Base-by-base conservation (phyloP, 208 protist genomes). In the Leishmania aethiopica region DNA sequence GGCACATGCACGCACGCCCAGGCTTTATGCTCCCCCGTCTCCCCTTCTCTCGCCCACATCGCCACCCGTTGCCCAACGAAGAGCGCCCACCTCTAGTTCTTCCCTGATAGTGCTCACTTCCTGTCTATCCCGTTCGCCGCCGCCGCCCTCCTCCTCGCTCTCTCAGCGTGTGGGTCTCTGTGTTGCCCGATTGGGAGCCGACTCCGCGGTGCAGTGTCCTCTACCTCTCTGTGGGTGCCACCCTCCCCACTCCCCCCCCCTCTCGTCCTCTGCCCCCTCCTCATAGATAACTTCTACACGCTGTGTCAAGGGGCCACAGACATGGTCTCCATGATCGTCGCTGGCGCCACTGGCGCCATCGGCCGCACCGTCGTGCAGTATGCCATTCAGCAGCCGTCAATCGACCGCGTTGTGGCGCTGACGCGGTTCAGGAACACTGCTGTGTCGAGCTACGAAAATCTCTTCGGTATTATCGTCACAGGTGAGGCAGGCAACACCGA, bases 301-400 rank as follows among this genome's bases (percentile, higher is more conserved):
- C 62, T 37, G 62, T 67, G 32, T 11, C 70, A 37, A 10, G 11
- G 51, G 15, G 8, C 42, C 2, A 32, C 42, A 74, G 28, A 7
- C 57, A 88, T 88, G 79, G 84, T 87, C 32, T 94, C 93, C 10
- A 64, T 95, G 4, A 87, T 96, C 77, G 90, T 96, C 11, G 93
- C 93, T 32, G 93, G 93, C 19, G 87, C 90, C 42, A 95, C 93
- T 42, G 93, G 93, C 5, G 92, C 92, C 0, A 92, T 96, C 80
- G 93, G 93, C 15, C 88, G 89, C 55, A 84, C 81, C 49, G 90
- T 95, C 42, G 88, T 96, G 2, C 78, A 80, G 73, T 72, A 92
- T 42, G 91, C 91, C 15, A 79, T 95, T 42, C 83, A 74, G 15
- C 81, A 86, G 37, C 55, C 64, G 1, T 67, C 85, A 49, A 88